A percentile compares a stretch with the other conserved stretches of the same genome.
Evolutionary conservation across 257 asterid genomes (phyloP).

Genomic region (Echites panduratus): DNA sequence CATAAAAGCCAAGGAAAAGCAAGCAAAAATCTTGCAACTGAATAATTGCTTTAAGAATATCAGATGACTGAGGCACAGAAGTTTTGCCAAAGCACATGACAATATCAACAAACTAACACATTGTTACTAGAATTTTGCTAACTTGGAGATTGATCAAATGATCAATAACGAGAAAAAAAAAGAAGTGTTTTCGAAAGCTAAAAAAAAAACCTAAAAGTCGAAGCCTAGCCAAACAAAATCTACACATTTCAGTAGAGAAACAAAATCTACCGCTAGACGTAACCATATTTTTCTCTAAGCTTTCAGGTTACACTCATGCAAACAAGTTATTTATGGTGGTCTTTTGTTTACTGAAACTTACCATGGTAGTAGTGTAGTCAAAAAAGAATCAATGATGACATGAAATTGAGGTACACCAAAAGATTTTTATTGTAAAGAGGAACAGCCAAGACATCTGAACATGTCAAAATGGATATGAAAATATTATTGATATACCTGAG

Average conservation of each 20-base stretch:
- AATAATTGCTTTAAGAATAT: not conserved
- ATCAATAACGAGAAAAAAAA: not conserved
- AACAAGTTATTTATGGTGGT: not conserved
- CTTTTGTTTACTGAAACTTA: not conserved
- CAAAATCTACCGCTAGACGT: too few species aligned
- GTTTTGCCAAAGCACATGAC: not conserved
- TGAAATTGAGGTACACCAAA: not conserved
- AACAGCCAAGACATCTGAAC: not conserved
- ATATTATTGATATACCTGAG: not conserved
- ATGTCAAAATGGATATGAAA: not conserved
- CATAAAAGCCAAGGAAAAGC: not conserved
- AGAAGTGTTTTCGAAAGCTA: too few species aligned
- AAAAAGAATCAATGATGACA: not conserved
- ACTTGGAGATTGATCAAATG: not conserved
- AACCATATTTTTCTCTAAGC: not conserved
- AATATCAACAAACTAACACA: not conserved
- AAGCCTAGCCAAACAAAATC: too few species aligned
- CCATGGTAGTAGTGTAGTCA: not conserved
- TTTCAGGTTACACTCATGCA: not conserved
- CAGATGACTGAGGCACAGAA: not conserved
- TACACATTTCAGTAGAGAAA: too few species aligned
- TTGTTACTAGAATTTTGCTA: not conserved
- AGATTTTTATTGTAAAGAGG: not conserved
- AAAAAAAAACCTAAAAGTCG: too few species aligned
- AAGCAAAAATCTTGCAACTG: not conserved